These are phyloP conservation scores for Rhynchospora pubera DNA, from an alignment of 176 grass and related monocot genomes.

Conservation along the genomic window DNA sequence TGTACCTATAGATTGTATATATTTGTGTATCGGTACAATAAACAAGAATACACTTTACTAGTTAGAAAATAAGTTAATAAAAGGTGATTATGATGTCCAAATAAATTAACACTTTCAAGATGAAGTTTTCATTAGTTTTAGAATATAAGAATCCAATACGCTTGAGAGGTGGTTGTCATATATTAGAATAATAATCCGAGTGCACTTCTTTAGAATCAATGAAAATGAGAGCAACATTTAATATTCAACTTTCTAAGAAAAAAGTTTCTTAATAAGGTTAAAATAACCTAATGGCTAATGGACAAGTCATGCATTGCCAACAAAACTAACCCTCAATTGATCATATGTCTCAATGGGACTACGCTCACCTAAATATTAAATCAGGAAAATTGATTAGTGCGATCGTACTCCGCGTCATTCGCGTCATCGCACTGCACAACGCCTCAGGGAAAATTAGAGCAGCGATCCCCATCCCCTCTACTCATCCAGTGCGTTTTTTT, in stretches of 20 bases:
- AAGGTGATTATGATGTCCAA: too few species aligned
- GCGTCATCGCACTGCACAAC: too few species aligned
- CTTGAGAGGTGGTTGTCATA: neutral
- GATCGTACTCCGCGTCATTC: too few species aligned
- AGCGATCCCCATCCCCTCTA: too few species aligned
- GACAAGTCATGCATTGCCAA: neutral
- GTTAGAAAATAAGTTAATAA: too few species aligned
- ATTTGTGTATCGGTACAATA: too few species aligned
- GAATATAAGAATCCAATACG: neutral
- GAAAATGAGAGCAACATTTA: neutral
- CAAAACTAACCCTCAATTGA: neutral
- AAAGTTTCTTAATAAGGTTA: neutral
- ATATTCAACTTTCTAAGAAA: neutral
- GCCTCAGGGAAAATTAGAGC: too few species aligned
- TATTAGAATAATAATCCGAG: neutral
- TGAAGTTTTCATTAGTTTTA: neutral
- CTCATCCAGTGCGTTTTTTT: too few species aligned
- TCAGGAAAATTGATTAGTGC: too few species aligned
- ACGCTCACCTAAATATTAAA: neutral
- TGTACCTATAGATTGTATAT: too few species aligned
- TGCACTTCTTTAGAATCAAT: neutral
- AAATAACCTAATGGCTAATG: neutral
- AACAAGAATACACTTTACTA: too few species aligned
- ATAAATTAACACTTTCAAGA: neutral
- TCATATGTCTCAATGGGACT: neutral